phyloP scores from a whole-genome alignment of 208 protist genomes.

The Leishmania turanica region DNA sequence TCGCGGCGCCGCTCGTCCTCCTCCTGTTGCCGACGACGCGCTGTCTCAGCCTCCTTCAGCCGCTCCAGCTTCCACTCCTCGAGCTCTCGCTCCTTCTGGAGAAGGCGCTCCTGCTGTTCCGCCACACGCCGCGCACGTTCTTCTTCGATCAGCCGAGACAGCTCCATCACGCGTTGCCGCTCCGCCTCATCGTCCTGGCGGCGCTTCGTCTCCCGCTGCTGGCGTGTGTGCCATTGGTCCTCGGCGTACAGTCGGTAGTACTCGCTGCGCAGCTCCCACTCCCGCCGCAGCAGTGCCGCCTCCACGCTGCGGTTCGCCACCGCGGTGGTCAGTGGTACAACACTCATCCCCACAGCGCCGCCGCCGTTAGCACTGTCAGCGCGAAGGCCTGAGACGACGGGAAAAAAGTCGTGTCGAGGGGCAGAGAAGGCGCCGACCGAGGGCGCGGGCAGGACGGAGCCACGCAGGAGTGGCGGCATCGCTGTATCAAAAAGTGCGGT shows the following conservation, averaged over 20 bases:
- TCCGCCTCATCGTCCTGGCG: constrained; percentile 57
- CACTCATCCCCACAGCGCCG: neutral
- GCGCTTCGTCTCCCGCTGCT: constrained; percentile 39
- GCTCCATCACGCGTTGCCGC: constrained; percentile 52
- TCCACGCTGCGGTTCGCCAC: constrained; percentile 31
- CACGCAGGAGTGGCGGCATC: constrained; percentile 57
- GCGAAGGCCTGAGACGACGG: constrained; percentile 1
- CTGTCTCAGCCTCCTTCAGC: constrained; percentile 48
- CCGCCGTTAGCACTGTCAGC: constrained; percentile 1
- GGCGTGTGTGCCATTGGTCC: constrained; percentile 49
- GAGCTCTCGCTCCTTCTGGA: constrained; percentile 76
- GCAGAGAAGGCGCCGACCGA: constrained; percentile 8
- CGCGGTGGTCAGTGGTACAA: neutral
- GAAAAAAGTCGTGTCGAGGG: constrained; percentile 8
- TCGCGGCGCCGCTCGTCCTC: constrained; percentile 80
- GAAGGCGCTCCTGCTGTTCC: constrained; percentile 67
- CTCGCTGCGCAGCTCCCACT: constrained; percentile 68
- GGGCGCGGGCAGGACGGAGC: constrained; percentile 2
- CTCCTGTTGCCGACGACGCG: constrained; percentile 44
- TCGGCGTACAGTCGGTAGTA: constrained; percentile 57
- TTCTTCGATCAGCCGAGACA: constrained; percentile 58
- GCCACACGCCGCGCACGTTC: constrained; percentile 60
- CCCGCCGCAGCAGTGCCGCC: constrained; percentile 59
- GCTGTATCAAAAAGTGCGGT: constrained; percentile 43
- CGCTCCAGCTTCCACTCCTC: constrained; percentile 86